These are phyloP conservation scores for Cladorrhinum sp. DNA, from an alignment of 2,329 filamentous ascomycete species.

Conservation along the genomic window DNA sequence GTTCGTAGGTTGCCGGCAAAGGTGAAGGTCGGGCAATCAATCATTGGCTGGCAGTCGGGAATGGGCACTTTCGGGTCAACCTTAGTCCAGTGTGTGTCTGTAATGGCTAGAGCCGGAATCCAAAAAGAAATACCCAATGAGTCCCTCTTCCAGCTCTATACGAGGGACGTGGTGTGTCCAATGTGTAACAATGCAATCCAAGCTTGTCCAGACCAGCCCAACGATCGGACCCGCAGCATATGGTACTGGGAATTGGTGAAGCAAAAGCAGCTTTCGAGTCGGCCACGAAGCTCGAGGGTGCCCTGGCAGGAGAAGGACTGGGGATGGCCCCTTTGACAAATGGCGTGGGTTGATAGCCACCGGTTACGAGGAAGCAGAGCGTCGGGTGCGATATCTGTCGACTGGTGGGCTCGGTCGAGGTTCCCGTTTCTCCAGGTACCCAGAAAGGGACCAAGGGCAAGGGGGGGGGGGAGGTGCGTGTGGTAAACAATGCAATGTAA, in stretches of 20 bases:
- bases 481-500: background rate
- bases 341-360: no score
- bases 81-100: background rate
- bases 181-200: constrained; percentile 2
- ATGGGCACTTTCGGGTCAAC: background rate
- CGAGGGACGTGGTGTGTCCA: background rate
- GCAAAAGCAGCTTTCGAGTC: background rate
- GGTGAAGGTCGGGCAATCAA: background rate
- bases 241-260: background rate
- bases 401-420: background rate
- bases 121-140: background rate
- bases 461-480: background rate
- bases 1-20: background rate
- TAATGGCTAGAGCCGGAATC: background rate
- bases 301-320: background rate
- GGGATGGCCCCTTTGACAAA: background rate
- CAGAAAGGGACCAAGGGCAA: background rate
- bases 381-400: constrained; percentile 1
- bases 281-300: background rate
- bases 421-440: background rate
- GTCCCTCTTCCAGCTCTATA: background rate
- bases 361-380: background rate
- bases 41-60: background rate
- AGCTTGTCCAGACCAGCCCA: background rate
- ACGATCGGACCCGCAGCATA: background rate